Conservation (phyloP, 768 basidiomycete species). For the Calvatia gigantea region DNA sequence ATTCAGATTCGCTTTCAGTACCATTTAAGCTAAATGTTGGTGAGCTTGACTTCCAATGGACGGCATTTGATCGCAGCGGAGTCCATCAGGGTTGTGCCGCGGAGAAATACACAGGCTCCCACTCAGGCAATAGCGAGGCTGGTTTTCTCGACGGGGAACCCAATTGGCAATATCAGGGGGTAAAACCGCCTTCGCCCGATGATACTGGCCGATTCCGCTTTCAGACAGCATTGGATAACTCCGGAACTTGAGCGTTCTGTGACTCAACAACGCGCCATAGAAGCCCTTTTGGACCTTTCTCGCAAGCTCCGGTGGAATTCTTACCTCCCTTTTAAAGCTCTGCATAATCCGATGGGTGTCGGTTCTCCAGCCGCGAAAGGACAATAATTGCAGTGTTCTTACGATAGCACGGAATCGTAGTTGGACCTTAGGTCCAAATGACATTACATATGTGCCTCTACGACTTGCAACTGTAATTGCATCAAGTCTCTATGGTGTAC, state of each 20-base stretch:
- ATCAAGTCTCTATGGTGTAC: not conserved
- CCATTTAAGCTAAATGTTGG: constrained; percentile 35
- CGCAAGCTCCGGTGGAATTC: constrained; percentile 34
- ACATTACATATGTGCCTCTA: not conserved
- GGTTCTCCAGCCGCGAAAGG: no score
- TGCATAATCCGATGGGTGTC: no score
- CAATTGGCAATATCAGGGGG: not conserved
- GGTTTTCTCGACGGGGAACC: no score
- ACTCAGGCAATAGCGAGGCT: no score
- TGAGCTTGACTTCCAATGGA: constrained; percentile 54
- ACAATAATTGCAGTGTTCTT: constrained; percentile 23
- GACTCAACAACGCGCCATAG: no score
- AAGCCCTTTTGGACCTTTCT: constrained; percentile 27
- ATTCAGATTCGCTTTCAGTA: constrained; percentile 32
- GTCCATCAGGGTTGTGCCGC: not conserved
- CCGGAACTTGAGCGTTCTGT: not conserved
- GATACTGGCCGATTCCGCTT: constrained; percentile 1
- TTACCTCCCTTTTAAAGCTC: constrained; percentile 28
- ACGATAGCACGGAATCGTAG: constrained; percentile 40
- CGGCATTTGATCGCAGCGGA: constrained; percentile 38
- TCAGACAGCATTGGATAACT: not conserved
- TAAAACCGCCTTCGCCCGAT: not conserved
- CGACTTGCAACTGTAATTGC: no score
- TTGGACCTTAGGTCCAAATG: not conserved
- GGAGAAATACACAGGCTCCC: not conserved